Percentiles rank a stretch among this genome's conserved stretches.
These are phyloP conservation scores for Mycosphaerella sp. DNA, from an alignment of 2,329 filamentous ascomycete species.

Conservation along the genomic window DNA sequence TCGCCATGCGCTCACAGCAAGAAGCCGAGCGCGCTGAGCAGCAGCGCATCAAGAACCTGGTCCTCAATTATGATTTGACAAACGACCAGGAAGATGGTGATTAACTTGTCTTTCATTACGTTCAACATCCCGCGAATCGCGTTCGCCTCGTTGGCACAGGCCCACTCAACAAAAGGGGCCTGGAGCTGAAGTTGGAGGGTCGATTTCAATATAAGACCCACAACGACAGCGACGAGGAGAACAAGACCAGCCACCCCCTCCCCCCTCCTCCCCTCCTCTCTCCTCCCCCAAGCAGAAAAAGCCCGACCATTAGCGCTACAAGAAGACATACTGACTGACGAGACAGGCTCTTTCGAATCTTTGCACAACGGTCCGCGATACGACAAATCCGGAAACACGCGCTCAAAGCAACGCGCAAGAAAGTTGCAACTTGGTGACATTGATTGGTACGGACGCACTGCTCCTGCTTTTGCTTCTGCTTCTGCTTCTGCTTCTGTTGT, in stretches of 20 bases:
- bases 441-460: conserved; percentile 67
- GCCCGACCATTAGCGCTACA: conserved; percentile 7
- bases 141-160: conserved; percentile 36
- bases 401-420: conserved; percentile 71
- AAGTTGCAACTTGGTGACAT: conserved; percentile 95
- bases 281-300: conserved; percentile 5
- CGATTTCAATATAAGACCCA: conserved; percentile 29
- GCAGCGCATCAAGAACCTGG: conserved; percentile 95
- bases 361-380: conserved; percentile 42
- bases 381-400: conserved; percentile 57
- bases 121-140: conserved; percentile 43
- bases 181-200: conserved; percentile 14
- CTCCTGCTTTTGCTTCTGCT: conserved; percentile 14
- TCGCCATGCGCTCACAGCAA: conserved; percentile 94
- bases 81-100: conserved; percentile 72
- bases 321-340: conserved; percentile 26
- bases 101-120: conserved; percentile 37
- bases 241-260: not conserved
- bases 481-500: conserved; percentile 14
- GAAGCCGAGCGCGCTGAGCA: conserved; percentile 94
- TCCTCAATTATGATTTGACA: conserved; percentile 90
- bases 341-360: conserved; percentile 30
- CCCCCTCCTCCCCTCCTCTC: no score
- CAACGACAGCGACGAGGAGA: conserved; percentile 16
- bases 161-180: conserved; percentile 37